Evolutionary conservation across 805 yeast genomes (phyloP).

Genomic region (Candida lessepsii): DNA sequence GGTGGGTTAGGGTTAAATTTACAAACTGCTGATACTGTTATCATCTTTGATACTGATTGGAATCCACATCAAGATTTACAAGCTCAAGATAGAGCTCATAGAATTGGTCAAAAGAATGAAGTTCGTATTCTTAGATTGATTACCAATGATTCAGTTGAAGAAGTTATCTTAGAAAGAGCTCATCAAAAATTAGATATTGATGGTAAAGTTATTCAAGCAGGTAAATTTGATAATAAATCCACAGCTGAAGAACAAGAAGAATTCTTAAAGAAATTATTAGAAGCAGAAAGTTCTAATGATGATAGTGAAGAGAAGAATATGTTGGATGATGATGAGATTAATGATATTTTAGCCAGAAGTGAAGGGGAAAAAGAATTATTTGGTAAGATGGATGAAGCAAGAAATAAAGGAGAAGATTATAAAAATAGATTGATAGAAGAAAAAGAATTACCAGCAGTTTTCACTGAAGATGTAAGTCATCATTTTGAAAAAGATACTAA

Average conservation of each 20-base stretch:
- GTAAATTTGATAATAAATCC: conserved; percentile 84
- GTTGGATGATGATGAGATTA: conserved; percentile 68
- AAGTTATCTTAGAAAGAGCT: conserved; percentile 77
- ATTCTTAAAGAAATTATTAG: conserved; percentile 65
- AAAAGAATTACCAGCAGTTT: conserved; percentile 78
- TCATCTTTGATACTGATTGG: conserved; percentile 88
- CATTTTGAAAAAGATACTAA: conserved; percentile 52
- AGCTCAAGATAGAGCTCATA: conserved; percentile 87
- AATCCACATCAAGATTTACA: conserved; percentile 90
- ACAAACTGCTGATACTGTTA: conserved; percentile 86
- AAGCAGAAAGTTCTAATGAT: conserved; percentile 60
- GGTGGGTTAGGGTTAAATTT: conserved; percentile 86
- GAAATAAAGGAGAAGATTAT: conserved; percentile 34
- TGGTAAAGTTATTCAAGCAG: conserved; percentile 88
- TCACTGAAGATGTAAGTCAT: conserved; percentile 58
- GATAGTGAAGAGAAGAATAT: conserved; percentile 54
- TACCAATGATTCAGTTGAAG: conserved; percentile 81
- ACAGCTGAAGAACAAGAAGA: conserved; percentile 88
- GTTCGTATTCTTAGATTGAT: conserved; percentile 78
- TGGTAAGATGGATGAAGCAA: conserved; percentile 58
- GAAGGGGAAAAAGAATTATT: conserved; percentile 61
- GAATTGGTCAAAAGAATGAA: conserved; percentile 88
- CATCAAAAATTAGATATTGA: conserved; percentile 82
- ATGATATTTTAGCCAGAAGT: conserved; percentile 66
- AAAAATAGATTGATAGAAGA: conserved; percentile 59